phyloP scores from a whole-genome alignment of 352 stramenopile species.

The Globisporangium splendens region DNA sequence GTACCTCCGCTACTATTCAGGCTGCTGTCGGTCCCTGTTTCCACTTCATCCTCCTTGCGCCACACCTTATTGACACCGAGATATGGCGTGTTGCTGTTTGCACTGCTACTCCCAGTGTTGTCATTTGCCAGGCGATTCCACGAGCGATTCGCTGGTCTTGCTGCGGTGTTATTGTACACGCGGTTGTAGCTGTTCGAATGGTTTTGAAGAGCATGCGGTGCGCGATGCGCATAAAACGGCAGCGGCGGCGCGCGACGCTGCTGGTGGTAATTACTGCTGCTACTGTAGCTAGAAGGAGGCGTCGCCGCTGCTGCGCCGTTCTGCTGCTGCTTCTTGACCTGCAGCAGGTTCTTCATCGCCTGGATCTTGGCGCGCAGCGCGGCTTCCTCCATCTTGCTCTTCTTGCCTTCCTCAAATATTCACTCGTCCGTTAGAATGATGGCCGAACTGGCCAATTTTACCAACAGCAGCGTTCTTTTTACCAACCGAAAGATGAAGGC shows the following conservation, averaged over 20 bases:
- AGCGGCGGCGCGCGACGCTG: too few relatives aligned
- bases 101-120: background rate
- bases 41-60: conserved; percentile 21
- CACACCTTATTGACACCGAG: conserved; percentile 55
- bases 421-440: background rate
- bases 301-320: background rate
- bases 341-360: conserved; percentile 76
- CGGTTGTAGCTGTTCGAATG: background rate
- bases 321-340: conserved; percentile 30
- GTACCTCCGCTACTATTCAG: background rate
- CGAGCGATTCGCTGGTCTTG: conserved; percentile 30
- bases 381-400: conserved; percentile 49
- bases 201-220: background rate
- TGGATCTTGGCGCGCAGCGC: conserved; percentile 79
- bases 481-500: background rate
- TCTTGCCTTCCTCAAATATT: conserved; percentile 4
- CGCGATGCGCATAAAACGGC: background rate
- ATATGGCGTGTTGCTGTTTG: background rate
- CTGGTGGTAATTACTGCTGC: conserved; percentile 6
- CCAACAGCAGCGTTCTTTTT: background rate
- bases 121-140: conserved; percentile 32
- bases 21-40: background rate
- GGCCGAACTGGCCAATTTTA: conserved; percentile 1
- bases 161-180: conserved; percentile 2
- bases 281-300: background rate